These are phyloP conservation scores for Pseudocercospora vitis DNA, from an alignment of 2,329 filamentous ascomycete species.

Conservation along the genomic window DNA sequence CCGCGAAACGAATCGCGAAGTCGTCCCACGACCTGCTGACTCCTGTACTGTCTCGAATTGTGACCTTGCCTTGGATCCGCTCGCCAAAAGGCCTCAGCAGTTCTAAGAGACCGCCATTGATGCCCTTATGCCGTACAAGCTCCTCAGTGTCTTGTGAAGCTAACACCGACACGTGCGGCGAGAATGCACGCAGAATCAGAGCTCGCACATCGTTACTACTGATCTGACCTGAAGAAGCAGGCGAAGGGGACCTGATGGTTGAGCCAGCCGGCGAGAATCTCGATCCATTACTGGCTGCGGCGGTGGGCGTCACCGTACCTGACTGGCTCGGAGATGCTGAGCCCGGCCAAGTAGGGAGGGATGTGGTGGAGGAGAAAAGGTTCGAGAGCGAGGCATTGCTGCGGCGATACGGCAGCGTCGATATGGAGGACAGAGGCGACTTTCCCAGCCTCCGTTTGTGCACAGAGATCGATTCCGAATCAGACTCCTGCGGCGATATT, in stretches of 20 bases:
- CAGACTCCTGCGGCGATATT: slow-evolving; percentile 65
- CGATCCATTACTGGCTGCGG: slow-evolving; percentile 40
- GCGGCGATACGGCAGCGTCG: slow-evolving; percentile 54
- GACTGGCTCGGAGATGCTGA: slow-evolving; percentile 40
- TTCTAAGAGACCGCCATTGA: slow-evolving; percentile 77
- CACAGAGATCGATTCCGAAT: slow-evolving; percentile 61
- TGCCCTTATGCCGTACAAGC: slow-evolving; percentile 78
- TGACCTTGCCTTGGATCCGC: slow-evolving; percentile 79
- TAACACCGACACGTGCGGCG: slow-evolving; percentile 83
- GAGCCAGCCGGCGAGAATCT: slow-evolving; percentile 46
- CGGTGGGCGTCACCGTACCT: slow-evolving; percentile 45
- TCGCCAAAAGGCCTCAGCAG: slow-evolving; percentile 90
- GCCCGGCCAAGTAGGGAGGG: slow-evolving; percentile 41
- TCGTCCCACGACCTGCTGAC: slow-evolving; percentile 82
- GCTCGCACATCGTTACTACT: slow-evolving; percentile 55
- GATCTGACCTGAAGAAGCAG: slow-evolving; percentile 42
- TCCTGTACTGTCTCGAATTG: slow-evolving; percentile 85
- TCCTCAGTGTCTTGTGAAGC: slow-evolving; percentile 84
- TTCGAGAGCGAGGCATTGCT: slow-evolving; percentile 55
- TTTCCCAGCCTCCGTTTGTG: slow-evolving; percentile 59
- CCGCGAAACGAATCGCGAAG: slow-evolving; percentile 82
- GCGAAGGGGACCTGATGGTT: slow-evolving; percentile 43
- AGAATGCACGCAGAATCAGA: slow-evolving; percentile 79
- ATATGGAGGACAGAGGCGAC: slow-evolving; percentile 61
- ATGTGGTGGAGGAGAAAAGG: slow-evolving; percentile 54